Evolutionary conservation across 495 filamentous ascomycete genomes (phyloP).

Genomic region (Aspergillus taichungensis): DNA sequence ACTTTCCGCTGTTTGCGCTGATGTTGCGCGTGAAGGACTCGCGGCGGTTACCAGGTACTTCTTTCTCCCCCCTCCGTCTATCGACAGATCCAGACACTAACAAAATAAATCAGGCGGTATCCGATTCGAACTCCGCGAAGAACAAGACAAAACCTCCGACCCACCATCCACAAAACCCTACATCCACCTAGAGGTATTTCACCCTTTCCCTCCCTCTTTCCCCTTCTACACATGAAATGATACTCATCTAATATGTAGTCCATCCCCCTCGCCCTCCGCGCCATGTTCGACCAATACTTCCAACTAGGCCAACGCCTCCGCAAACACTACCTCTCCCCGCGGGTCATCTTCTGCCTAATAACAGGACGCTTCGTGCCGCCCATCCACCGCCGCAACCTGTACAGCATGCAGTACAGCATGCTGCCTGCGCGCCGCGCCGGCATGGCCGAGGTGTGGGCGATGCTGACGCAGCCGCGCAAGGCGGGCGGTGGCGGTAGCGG

Average conservation of each 20-base stretch:
- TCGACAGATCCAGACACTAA: not conserved
- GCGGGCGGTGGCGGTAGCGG: slow-evolving; percentile 17
- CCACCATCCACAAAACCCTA: slow-evolving; percentile 52
- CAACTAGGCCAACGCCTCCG: slow-evolving; percentile 85
- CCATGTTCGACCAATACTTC: slow-evolving; percentile 96
- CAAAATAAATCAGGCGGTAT: slow-evolving; percentile 55
- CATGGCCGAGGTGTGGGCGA: slow-evolving; percentile 77
- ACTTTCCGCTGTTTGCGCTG: slow-evolving; percentile 94
- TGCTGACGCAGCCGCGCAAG: slow-evolving; percentile 51
- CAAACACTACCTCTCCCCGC: slow-evolving; percentile 87
- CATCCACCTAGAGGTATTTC: slow-evolving; percentile 65
- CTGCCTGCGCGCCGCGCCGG: slow-evolving; percentile 72
- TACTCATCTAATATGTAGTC: slow-evolving; percentile 45
- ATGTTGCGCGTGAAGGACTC: slow-evolving; percentile 97
- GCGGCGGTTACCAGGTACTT: slow-evolving; percentile 70
- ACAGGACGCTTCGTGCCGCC: slow-evolving; percentile 87
- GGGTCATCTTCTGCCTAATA: slow-evolving; percentile 76
- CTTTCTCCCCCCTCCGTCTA: not conserved
- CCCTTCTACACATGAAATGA: slow-evolving; percentile 8
- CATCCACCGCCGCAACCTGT: slow-evolving; percentile 87
- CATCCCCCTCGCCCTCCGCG: slow-evolving; percentile 77
- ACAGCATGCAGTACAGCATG: slow-evolving; percentile 98
- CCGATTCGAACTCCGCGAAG: slow-evolving; percentile 76
- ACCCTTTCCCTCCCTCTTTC: not conserved
- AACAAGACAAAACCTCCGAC: slow-evolving; percentile 18